phyloP scores from a whole-genome alignment of 2,329 filamentous ascomycete species.

The Paecilomyces variotii region DNA sequence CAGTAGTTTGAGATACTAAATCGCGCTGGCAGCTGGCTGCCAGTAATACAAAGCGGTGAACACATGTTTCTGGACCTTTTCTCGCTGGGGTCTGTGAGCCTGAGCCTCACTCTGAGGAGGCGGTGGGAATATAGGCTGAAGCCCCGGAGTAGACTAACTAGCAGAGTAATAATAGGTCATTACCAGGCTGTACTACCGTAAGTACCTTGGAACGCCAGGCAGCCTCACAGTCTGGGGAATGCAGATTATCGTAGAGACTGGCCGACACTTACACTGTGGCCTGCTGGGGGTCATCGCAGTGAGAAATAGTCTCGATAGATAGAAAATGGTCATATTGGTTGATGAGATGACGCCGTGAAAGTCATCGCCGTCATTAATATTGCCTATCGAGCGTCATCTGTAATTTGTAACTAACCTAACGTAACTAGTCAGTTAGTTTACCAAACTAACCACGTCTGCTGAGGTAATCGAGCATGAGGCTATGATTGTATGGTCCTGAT shows the following conservation, averaged over 20 bases:
- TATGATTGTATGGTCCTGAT: slow-evolving; percentile 1
- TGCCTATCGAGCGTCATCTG: not conserved
- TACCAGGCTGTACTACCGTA: not conserved
- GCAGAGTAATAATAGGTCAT: not conserved
- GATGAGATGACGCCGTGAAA: not conserved
- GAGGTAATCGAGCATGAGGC: slow-evolving; percentile 2
- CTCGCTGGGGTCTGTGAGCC: not conserved
- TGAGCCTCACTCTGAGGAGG: not conserved
- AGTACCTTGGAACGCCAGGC: not conserved
- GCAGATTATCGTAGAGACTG: not conserved
- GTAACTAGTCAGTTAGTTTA: too few species aligned
- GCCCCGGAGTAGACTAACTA: not conserved
- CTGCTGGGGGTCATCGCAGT: not conserved
- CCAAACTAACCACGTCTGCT: slow-evolving; percentile 1
- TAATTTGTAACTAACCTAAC: too few species aligned
- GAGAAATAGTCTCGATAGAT: not conserved
- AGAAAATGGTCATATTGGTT: not conserved
- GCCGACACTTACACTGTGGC: not conserved
- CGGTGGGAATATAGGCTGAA: not conserved
- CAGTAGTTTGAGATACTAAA: not conserved
- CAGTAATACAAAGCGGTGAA: not conserved
- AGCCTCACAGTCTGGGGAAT: not conserved
- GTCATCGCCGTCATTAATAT: not conserved
- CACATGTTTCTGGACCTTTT: not conserved
- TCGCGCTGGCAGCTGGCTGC: not conserved